A percentile compares a stretch with the other conserved stretches of the same genome.
Evolutionary conservation across 768 basidiomycete species (phyloP).

Genomic region (Tricholomella constricta): DNA sequence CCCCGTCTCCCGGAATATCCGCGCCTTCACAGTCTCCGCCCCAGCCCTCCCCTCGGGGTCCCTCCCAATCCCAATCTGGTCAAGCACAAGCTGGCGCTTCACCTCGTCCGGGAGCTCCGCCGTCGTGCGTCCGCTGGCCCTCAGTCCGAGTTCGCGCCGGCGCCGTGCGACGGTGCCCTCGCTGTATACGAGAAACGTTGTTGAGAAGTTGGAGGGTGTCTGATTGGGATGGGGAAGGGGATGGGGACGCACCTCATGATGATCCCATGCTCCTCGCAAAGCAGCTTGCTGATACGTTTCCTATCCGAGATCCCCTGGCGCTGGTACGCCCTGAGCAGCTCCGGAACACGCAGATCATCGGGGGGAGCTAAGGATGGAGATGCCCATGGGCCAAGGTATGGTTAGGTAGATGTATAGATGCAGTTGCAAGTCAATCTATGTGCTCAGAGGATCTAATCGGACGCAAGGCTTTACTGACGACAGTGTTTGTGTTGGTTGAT

Average conservation of each 20-base stretch:
- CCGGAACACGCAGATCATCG: conserved; percentile 11
- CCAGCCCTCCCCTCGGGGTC: conserved; percentile 32
- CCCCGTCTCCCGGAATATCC: conserved; percentile 31
- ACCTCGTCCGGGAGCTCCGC: conserved; percentile 24
- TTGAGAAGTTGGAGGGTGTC: not conserved
- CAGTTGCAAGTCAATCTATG: no score
- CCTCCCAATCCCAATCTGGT: conserved; percentile 36
- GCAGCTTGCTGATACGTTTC: conserved; percentile 8
- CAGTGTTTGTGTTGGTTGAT: conserved; percentile 14
- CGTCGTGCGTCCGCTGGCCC: conserved; percentile 32
- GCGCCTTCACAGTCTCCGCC: conserved; percentile 27
- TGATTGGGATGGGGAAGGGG: not conserved
- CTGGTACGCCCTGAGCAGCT: conserved; percentile 9
- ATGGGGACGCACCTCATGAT: conserved; percentile 26
- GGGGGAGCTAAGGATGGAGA: conserved; percentile 7
- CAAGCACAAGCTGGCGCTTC: conserved; percentile 34
- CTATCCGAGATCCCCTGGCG: conserved; percentile 12
- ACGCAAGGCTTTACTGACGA: conserved; percentile 3
- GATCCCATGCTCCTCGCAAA: conserved; percentile 14
- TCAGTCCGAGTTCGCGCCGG: conserved; percentile 27
- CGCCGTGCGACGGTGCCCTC: conserved; percentile 31
- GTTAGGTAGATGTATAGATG: no score
- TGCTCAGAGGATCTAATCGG: no score
- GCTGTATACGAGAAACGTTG: conserved; percentile 11
- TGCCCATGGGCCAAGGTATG: no score